These are phyloP conservation scores for Jaltomata sinuosa DNA, from an alignment of 257 asterid genomes.

Conservation along the genomic window DNA sequence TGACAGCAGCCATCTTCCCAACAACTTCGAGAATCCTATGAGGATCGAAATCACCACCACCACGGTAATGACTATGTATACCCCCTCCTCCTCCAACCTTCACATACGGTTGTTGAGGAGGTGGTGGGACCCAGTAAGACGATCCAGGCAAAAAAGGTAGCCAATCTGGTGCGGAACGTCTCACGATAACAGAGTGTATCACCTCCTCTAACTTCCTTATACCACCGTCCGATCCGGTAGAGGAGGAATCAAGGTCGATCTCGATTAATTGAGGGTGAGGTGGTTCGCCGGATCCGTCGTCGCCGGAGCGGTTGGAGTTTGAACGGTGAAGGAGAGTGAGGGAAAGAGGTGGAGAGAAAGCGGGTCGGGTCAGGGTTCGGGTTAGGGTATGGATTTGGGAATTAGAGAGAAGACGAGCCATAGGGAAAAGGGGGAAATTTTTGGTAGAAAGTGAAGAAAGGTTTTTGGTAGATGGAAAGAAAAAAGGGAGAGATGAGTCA, in stretches of 20 bases:
- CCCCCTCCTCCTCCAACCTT: not conserved
- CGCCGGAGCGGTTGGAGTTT: conserved; percentile 8
- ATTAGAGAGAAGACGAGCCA: conserved; percentile 18
- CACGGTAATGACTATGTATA: not conserved
- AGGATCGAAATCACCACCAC: conserved; percentile 3
- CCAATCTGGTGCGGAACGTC: conserved; percentile 43
- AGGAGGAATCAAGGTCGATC: conserved; percentile 19
- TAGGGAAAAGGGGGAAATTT: not conserved
- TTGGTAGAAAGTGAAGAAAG: not conserved
- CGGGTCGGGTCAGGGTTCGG: conserved; percentile 3
- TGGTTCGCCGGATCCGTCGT: not conserved
- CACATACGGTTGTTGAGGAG: not conserved
- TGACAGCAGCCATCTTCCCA: conserved; percentile 13
- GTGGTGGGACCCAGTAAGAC: conserved; percentile 42
- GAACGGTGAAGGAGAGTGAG: conserved; percentile 24
- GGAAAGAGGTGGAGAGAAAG: not conserved
- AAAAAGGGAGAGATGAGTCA: not conserved
- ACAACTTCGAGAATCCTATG: conserved; percentile 17
- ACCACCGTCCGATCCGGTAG: conserved; percentile 5
- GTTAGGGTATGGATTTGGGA: not conserved
- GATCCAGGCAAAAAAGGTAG: conserved; percentile 29
- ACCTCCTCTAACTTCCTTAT: conserved; percentile 26
- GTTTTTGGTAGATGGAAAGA: not conserved
- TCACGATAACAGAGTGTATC: conserved; percentile 19
- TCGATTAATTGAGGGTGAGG: conserved; percentile 19